Percentiles rank a stretch among this genome's conserved stretches.
phyloP scores from a whole-genome alignment of 495 filamentous ascomycete species.

The Penicillium robsamsonii region DNA sequence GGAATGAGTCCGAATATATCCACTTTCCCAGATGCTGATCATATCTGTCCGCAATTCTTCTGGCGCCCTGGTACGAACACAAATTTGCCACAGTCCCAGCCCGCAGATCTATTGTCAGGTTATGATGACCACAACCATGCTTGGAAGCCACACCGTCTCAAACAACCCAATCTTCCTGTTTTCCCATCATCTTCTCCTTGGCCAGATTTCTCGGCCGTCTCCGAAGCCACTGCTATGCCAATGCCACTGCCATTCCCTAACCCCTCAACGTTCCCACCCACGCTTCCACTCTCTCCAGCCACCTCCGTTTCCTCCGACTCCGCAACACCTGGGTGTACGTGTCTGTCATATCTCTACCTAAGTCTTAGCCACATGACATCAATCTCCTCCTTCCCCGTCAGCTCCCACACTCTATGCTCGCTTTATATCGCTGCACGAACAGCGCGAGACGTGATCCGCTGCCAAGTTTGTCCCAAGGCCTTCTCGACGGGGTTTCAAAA shows the following conservation, averaged over 20 bases:
- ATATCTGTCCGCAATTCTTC: conserved; percentile 30
- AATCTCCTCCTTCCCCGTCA: conserved; percentile 42
- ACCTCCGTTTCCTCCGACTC: conserved; percentile 24
- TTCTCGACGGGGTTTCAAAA: conserved; percentile 55
- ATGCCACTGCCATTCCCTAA: conserved; percentile 26
- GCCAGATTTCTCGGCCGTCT: conserved; percentile 46
- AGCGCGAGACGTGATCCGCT: conserved; percentile 58
- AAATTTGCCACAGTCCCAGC: conserved; percentile 16
- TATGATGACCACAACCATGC: conserved; percentile 31
- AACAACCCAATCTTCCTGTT: conserved; percentile 28
- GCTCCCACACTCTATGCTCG: conserved; percentile 50
- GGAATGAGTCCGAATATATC: conserved; percentile 9
- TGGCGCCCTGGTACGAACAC: conserved; percentile 16
- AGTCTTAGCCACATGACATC: conserved; percentile 47
- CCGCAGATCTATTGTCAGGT: conserved; percentile 22
- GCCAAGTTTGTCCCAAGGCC: conserved; percentile 52
- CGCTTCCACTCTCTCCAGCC: conserved; percentile 30
- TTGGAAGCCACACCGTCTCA: conserved; percentile 29
- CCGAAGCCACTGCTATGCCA: conserved; percentile 36
- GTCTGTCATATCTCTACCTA: conserved; percentile 47
- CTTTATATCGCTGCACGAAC: conserved; percentile 56
- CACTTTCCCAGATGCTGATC: conserved; percentile 19
- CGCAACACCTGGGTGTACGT: conserved; percentile 34
- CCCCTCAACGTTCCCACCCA: conserved; percentile 26
- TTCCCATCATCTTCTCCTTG: conserved; percentile 37